Evolutionary conservation across 345 rosid species (phyloP).

Genomic region (Triadica sebifera): DNA sequence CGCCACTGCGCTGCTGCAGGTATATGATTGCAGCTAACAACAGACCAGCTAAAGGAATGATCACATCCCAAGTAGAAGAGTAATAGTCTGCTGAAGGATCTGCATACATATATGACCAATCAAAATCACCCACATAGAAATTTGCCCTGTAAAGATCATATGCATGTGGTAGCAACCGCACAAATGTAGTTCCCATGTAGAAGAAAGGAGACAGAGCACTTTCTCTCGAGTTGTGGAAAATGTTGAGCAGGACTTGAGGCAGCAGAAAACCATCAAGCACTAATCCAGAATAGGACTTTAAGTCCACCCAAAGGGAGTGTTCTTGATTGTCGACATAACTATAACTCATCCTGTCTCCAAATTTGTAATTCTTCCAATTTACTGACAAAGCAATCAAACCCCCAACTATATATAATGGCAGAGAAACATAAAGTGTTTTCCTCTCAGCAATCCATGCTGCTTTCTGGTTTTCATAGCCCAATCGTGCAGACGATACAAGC

Average conservation of each 20-base stretch:
- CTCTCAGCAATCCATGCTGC: conserved; percentile 26
- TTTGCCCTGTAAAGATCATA: conserved; percentile 27
- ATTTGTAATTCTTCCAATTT: conserved; percentile 11
- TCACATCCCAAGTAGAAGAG: conserved; percentile 45
- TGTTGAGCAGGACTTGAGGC: conserved; percentile 32
- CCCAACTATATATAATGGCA: conserved; percentile 20
- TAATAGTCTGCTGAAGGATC: conserved; percentile 34
- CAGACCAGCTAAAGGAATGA: conserved; percentile 28
- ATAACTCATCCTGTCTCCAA: not conserved
- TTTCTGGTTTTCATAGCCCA: conserved; percentile 12
- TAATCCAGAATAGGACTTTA: conserved; percentile 26
- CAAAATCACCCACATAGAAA: conserved; percentile 3
- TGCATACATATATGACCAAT: conserved; percentile 42
- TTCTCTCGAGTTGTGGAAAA: conserved; percentile 19
- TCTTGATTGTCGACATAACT: not conserved
- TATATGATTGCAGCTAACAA: conserved; percentile 17
- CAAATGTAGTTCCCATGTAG: conserved; percentile 25
- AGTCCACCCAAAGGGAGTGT: conserved; percentile 14
- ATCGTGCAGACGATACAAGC: conserved; percentile 19
- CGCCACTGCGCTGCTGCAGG: conserved; percentile 27
- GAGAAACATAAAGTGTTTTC: conserved; percentile 18
- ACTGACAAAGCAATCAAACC: conserved; percentile 20
- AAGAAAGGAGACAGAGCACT: conserved; percentile 22
- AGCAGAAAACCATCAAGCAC: conserved; percentile 29
- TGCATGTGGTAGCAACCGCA: conserved; percentile 22